Base-by-base conservation (phyloP, 148 eudicot species). In the Nepenthes gracilis region DNA sequence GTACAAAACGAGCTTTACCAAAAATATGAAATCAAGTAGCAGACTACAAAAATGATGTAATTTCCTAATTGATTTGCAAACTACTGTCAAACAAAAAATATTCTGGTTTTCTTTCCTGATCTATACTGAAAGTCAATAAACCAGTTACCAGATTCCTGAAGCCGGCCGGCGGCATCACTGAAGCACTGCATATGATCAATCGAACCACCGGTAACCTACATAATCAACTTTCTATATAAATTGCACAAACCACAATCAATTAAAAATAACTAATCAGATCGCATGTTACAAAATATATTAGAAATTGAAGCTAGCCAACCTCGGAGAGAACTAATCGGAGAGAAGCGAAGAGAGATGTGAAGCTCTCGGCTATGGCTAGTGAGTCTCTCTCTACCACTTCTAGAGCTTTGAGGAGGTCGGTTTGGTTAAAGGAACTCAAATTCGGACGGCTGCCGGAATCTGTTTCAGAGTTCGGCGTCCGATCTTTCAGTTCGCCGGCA, bases 321-420 rank as follows among this genome's bases (percentile, higher is more conserved):
- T 88, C 67, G 5, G 91, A 83, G 37, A 93, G 88, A 38, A 88
- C 77, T 51, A 68, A 62, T n/a, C 98, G 86, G 64, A 92, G 96
- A 59, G 98, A 92, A 69, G 82, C 75, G 58, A 88, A 88, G 65
- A 88, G 91, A 63, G 98, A 84, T 6, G 85, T 68, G 78, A 80
- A 93, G 68, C 95, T 88, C 36, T 84, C 79, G 57, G 96, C 91
- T 59, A 93, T 84, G 4, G 94, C 90, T 12, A 75, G 55, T 1
- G 98, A 93, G 71, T 93, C 96, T 77, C 82, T 80, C 74, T 88
- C 96, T 32, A 84, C 85, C 12, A 86, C 75, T 59, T 75, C 84
- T 37, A 93, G 70, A 4, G 95, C 98, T 74, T 75, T 71, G 54
- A 83, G 13, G 1, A 93, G 80, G 54, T 88, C 86, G 59, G 75